Conservation (phyloP, 345 rosid genomes). For the Aethionema arabicum region DNA sequence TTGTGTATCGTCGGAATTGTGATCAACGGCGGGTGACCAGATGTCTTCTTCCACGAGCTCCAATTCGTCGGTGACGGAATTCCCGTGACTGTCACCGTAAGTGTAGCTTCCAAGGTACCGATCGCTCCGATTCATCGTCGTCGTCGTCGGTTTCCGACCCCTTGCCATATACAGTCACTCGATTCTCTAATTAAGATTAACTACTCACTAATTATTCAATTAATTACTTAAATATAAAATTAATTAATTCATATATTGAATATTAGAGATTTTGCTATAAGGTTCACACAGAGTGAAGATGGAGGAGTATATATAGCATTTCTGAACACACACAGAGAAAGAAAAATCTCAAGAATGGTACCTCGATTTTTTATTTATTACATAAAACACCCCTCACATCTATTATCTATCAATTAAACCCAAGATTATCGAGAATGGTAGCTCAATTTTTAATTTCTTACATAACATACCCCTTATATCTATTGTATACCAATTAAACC, state of each 20-base stretch:
- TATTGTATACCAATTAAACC: not conserved
- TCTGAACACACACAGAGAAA: not conserved
- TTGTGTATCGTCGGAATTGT: not conserved
- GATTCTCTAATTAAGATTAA: not conserved
- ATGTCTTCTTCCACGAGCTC: slow-evolving; percentile 79
- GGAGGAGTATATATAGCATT: slow-evolving; percentile 33
- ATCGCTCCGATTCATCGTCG: slow-evolving; percentile 36
- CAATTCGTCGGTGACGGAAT: slow-evolving; percentile 30
- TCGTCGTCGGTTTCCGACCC: slow-evolving; percentile 22
- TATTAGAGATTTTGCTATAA: slow-evolving; percentile 35
- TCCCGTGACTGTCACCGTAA: slow-evolving; percentile 30
- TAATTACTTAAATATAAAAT: not conserved
- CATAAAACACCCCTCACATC: not conserved
- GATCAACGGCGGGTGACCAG: slow-evolving; percentile 57
- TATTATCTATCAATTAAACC: not conserved
- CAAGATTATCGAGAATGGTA: not conserved
- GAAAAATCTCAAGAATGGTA: not conserved
- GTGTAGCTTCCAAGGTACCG: slow-evolving; percentile 34
- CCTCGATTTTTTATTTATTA: slow-evolving; percentile 6
- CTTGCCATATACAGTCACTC: slow-evolving; percentile 29
- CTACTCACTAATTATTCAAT: not conserved
- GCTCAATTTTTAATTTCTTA: slow-evolving; percentile 4
- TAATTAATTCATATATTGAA: not conserved
- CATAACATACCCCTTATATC: not conserved
- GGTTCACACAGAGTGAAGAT: slow-evolving; percentile 12